These are phyloP conservation scores for Arabis hirsuta DNA, from an alignment of 345 rosid genomes.

Conservation along the genomic window DNA sequence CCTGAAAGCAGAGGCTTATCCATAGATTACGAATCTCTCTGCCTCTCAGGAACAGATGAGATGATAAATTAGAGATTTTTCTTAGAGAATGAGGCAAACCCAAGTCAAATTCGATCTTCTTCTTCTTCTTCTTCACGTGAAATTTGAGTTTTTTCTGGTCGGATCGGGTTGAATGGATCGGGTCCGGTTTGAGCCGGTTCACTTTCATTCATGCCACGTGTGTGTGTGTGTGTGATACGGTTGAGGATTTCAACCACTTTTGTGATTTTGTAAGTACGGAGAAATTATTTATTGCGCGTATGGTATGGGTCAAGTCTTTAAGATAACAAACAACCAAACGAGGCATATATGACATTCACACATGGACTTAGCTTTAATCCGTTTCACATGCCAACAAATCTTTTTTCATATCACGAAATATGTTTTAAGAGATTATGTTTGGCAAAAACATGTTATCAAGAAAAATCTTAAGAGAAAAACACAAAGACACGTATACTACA, in stretches of 20 bases:
- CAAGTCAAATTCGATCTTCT: slow-evolving; percentile 25
- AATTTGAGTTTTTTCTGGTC: not conserved
- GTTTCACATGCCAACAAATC: not conserved
- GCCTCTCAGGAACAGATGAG: not conserved
- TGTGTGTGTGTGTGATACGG: slow-evolving; percentile 12
- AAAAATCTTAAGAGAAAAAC: no score
- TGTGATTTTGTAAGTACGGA: not conserved
- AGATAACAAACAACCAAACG: not conserved
- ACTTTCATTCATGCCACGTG: not conserved
- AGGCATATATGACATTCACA: not conserved
- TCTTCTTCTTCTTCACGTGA: not conserved
- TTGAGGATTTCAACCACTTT: slow-evolving; percentile 20
- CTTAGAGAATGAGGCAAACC: slow-evolving; percentile 36
- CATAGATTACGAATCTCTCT: slow-evolving; percentile 45
- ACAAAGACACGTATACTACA: no score
- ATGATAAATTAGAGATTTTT: slow-evolving; percentile 13
- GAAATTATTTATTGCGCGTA: slow-evolving; percentile 10
- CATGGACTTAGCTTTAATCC: no score
- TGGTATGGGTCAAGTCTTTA: slow-evolving; percentile 21
- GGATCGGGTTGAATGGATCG: not conserved
- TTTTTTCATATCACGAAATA: no score
- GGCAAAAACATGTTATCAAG: no score
- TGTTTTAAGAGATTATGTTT: no score
- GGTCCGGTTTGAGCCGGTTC: slow-evolving; percentile 2
- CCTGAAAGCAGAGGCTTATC: slow-evolving; percentile 80